A percentile compares a stretch with the other conserved stretches of the same genome.
phyloP scores from a whole-genome alignment of 2,329 filamentous ascomycete genomes.

The Knufia fluminis region DNA sequence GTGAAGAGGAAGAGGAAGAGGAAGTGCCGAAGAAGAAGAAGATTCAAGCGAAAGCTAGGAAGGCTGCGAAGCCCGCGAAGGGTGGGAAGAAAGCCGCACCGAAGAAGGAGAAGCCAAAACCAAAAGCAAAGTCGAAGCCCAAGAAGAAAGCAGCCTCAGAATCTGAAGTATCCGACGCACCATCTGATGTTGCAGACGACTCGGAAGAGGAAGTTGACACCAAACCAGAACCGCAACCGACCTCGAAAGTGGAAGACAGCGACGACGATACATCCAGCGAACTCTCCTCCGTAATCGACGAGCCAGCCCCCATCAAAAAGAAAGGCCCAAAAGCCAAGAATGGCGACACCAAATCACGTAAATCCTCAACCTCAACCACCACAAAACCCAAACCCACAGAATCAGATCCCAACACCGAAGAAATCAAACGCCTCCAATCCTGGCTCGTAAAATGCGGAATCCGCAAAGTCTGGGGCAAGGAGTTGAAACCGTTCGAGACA shows the following conservation, averaged over 20 bases:
- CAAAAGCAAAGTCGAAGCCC: conserved; percentile 9
- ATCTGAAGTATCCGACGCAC: conserved; percentile 3
- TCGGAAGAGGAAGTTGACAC: conserved; percentile 7
- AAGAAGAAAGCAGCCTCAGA: background rate
- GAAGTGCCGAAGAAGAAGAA: conserved; percentile 8
- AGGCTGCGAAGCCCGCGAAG: background rate
- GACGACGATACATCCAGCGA: conserved; percentile 45
- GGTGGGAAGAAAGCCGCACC: background rate
- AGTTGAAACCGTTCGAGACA: conserved; percentile 68
- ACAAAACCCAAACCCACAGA: conserved; percentile 34
- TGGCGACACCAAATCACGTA: conserved; percentile 15
- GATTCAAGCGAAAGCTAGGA: conserved; percentile 1
- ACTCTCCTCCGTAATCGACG: conserved; percentile 69
- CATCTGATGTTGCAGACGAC: background rate
- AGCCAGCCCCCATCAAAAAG: conserved; percentile 43
- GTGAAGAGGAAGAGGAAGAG: conserved; percentile 12
- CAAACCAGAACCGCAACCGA: no score
- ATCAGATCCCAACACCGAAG: conserved; percentile 56
- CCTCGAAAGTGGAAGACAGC: conserved; percentile 11
- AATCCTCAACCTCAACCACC: background rate
- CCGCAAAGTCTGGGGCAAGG: conserved; percentile 80
- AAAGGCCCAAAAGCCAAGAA: conserved; percentile 26
- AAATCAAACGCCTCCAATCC: conserved; percentile 80
- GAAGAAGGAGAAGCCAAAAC: conserved; percentile 6
- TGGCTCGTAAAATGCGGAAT: conserved; percentile 86